Base-by-base conservation (phyloP, 2,329 filamentous ascomycete genomes). In the Fusarium nematophilum region DNA sequence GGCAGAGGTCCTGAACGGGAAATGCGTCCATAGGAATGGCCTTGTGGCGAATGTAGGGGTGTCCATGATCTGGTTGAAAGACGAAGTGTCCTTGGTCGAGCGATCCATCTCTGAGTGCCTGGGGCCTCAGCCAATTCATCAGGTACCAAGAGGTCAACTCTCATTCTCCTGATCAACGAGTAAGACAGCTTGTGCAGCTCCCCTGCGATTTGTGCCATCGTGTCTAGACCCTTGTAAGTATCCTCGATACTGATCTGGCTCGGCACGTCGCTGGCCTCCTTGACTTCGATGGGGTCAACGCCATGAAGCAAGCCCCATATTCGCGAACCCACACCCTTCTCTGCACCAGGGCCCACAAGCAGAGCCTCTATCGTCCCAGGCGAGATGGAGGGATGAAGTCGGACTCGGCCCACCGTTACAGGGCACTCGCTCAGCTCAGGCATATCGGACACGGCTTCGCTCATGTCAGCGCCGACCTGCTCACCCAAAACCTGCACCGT, bases 221-320 rank as follows among this genome's bases (percentile, higher is more conserved):
- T 87, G 64, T 90, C 85, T 1, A 97, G 79, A 13, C 87, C 86
- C 18, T 86, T 83, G 39, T 96, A 98, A 13, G 92, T 95, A 75
- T 98, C 93, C 72, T 98, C 94, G 61, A 98, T 95, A 73, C 92
- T 95, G 71, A 98, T 96, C 74, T 97, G 93, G 1, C 86, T 87
- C 0, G 94, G 94, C 2, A 96, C 76, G 37, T 87, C 84, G 64
- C 85, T 86, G 2, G 87, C 90, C 59, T 87, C 82, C 43, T 87
- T 86, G 14, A 98, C 92, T 54, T 91, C 87, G 1, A 84, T 81
- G 46, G 87, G 78, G 72, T 98, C 94, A 23, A 92, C 81, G 6
- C 93, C 94, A 72, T 97, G 89, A 3, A 98, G 77, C 6, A 97
- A 79, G 14, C 79, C 81, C 92, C 92, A 98, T 3, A 93, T 78